Conservation (phyloP, 768 basidiomycete genomes). For the Pholiota conissans region DNA sequence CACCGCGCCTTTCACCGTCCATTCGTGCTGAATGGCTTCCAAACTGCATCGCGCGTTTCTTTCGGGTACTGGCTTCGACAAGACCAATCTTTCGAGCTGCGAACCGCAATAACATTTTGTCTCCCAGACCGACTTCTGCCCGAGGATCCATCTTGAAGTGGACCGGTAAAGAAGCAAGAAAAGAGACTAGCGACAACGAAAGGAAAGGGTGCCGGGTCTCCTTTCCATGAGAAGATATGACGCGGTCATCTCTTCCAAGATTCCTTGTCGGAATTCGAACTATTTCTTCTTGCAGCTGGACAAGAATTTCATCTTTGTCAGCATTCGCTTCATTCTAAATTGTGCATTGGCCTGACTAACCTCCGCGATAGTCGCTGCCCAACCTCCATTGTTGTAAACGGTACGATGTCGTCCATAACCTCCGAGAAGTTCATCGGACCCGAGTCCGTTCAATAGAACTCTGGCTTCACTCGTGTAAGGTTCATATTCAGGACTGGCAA, state of each 20-base stretch:
- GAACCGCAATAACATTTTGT: constrained; percentile 82
- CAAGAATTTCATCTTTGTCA: neutral
- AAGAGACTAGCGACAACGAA: constrained; percentile 74
- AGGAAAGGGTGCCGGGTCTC: constrained; percentile 93
- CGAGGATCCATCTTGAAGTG: constrained; percentile 81
- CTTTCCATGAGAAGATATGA: constrained; percentile 89
- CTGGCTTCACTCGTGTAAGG: constrained; percentile 74
- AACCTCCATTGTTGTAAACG: constrained; percentile 66
- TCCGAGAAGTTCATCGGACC: constrained; percentile 93
- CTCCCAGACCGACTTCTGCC: constrained; percentile 75
- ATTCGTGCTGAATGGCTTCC: constrained; percentile 86
- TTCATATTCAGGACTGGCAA: constrained; percentile 32
- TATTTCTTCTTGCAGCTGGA: constrained; percentile 85
- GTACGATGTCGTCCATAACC: constrained; percentile 90
- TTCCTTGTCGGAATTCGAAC: constrained; percentile 87
- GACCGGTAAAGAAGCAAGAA: constrained; percentile 78
- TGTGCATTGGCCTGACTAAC: constrained; percentile 36
- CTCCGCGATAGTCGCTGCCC: constrained; percentile 80
- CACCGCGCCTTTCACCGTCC: constrained; percentile 66
- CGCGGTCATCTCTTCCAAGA: constrained; percentile 91
- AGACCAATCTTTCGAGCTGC: constrained; percentile 76
- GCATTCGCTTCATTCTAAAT: neutral
- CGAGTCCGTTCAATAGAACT: constrained; percentile 88
- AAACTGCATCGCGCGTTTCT: constrained; percentile 98
- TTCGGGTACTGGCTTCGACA: constrained; percentile 67